These are phyloP conservation scores for Bretschneidera sinensis DNA, from an alignment of 345 rosid species.

Conservation along the genomic window DNA sequence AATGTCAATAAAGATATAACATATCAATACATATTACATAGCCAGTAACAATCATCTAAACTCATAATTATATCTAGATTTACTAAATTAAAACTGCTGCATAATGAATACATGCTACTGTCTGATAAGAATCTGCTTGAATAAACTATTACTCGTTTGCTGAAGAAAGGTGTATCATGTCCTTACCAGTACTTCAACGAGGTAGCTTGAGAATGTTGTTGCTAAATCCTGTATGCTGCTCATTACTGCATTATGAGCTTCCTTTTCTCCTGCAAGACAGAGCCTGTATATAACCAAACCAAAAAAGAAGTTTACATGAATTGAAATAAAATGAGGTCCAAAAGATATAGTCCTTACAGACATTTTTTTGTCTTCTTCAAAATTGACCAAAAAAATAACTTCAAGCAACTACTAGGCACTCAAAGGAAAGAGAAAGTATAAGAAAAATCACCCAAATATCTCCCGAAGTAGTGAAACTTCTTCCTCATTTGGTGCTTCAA, in stretches of 20 bases:
- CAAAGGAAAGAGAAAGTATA: slow-evolving; percentile 6
- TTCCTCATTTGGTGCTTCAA: slow-evolving; percentile 84
- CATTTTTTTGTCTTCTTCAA: neutral
- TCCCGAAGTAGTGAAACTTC: slow-evolving; percentile 72
- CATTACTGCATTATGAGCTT: slow-evolving; percentile 55
- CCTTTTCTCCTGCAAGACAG: slow-evolving; percentile 75
- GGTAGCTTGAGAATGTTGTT: slow-evolving; percentile 49
- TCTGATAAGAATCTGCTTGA: neutral
- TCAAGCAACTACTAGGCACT: slow-evolving; percentile 1
- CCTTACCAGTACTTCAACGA: slow-evolving; percentile 85
- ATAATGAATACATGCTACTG: neutral
- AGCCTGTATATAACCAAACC: slow-evolving; percentile 62
- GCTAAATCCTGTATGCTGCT: slow-evolving; percentile 62
- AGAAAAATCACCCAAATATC: slow-evolving; percentile 63
- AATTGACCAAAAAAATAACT: neutral
- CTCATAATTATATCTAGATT: no score
- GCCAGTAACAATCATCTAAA: no score
- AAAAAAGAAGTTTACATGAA: slow-evolving; percentile 15
- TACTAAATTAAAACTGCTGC: no score
- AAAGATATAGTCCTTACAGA: neutral
- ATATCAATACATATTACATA: no score
- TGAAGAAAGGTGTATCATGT: slow-evolving; percentile 15
- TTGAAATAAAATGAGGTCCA: no score
- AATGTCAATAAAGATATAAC: no score
- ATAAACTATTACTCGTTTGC: neutral